A percentile compares a stretch with the other conserved stretches of the same genome.
Evolutionary conservation across 2,329 filamentous ascomycete species (phyloP).

Genomic region (Fusarium solani-melongenae): DNA sequence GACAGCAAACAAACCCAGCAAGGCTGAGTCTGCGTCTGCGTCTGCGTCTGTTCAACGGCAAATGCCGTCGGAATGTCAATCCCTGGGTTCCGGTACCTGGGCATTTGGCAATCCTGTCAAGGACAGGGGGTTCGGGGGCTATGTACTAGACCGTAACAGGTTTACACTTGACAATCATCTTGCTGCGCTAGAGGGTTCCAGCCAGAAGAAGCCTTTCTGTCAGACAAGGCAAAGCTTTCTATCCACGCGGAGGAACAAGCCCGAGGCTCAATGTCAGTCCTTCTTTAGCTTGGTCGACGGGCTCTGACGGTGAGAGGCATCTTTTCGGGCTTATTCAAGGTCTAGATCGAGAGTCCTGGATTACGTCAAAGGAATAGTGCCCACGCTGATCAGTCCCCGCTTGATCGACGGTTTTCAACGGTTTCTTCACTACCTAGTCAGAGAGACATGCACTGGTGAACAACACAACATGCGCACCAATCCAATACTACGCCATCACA

Average conservation of each 20-base stretch:
- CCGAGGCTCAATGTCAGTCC: not conserved
- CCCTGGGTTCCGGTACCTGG: not conserved
- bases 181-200: not conserved
- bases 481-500: not conserved
- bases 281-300: not conserved
- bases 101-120: not conserved
- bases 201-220: not conserved
- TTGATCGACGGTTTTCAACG: not conserved
- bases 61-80: not conserved
- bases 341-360: not conserved
- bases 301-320: not conserved
- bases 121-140: not conserved
- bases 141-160: not conserved
- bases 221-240: not conserved
- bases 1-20: not conserved
- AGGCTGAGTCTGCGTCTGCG: not conserved
- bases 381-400: not conserved
- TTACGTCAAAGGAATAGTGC: not conserved
- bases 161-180: not conserved
- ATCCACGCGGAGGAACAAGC: not conserved
- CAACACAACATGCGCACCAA: not conserved
- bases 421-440: not conserved
- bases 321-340: not conserved
- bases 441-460: not conserved
- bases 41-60: not conserved